Evolutionary conservation across 768 basidiomycete species (phyloP).

Genomic region (Cystobasidium onofrii): DNA sequence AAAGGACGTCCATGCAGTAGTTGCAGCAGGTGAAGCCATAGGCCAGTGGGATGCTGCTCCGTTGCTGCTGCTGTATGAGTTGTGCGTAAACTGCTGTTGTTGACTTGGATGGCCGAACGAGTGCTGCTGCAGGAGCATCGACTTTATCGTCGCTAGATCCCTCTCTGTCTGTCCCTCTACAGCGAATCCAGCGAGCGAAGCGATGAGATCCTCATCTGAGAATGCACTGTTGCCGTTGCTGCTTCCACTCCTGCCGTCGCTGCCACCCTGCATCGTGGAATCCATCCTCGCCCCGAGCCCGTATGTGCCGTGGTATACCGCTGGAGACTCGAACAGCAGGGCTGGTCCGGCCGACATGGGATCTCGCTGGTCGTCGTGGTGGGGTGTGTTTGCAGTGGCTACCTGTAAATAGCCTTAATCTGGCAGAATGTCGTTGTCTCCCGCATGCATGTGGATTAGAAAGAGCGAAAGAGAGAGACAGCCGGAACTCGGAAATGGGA

Average conservation of each 20-base stretch:
- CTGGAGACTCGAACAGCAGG: neutral
- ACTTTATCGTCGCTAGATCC: constrained; percentile 26
- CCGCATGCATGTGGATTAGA: neutral
- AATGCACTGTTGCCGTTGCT: neutral
- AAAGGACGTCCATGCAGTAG: neutral
- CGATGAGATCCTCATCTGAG: constrained; percentile 19
- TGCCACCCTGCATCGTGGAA: neutral
- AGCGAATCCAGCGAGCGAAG: constrained; percentile 7
- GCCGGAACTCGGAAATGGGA: neutral
- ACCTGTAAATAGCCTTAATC: no score
- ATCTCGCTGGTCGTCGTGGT: no score
- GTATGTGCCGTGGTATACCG: neutral
- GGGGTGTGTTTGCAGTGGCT: no score
- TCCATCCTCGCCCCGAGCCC: neutral
- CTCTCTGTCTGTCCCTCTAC: constrained; percentile 25
- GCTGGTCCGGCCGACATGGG: constrained; percentile 13
- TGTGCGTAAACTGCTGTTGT: neutral
- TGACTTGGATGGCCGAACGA: neutral
- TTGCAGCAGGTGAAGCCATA: neutral
- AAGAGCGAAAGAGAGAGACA: neutral
- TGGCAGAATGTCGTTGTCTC: neutral
- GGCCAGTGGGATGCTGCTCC: neutral
- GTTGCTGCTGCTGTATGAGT: neutral
- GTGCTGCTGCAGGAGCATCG: constrained; percentile 12
- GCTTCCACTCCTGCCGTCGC: neutral